Conservation (phyloP, 1,284 basidiomycete species). For the Xanthoconium separans region DNA sequence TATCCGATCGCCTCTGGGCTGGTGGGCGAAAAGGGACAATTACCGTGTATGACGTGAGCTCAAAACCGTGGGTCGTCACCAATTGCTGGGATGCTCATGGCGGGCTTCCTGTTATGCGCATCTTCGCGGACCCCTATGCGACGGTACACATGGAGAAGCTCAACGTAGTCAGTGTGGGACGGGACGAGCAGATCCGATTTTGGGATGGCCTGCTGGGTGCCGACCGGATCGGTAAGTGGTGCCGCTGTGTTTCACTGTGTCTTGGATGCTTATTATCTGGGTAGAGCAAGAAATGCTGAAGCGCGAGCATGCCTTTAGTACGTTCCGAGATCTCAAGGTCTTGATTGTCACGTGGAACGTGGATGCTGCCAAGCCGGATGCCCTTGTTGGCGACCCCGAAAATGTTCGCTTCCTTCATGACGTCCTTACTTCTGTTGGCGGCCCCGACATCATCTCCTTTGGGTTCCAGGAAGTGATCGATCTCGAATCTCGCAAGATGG, state of each 20-base stretch:
- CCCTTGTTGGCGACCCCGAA: conserved; percentile 58
- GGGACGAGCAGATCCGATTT: conserved; percentile 74
- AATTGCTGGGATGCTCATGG: conserved; percentile 91
- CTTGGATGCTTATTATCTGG: conserved; percentile 1
- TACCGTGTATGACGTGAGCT: conserved; percentile 74
- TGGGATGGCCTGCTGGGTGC: conserved; percentile 90
- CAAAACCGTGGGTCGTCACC: conserved; percentile 80
- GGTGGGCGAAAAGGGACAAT: conserved; percentile 83
- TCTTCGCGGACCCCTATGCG: conserved; percentile 73
- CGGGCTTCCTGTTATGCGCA: conserved; percentile 69
- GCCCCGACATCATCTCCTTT: conserved; percentile 89
- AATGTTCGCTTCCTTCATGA: conserved; percentile 76
- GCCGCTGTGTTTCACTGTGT: neutral
- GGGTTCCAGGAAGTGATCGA: conserved; percentile 97
- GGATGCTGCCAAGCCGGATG: conserved; percentile 82
- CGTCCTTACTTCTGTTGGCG: conserved; percentile 64
- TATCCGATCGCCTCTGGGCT: conserved; percentile 82
- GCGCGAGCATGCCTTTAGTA: conserved; percentile 76
- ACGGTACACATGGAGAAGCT: conserved; percentile 65
- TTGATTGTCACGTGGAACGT: conserved; percentile 95
- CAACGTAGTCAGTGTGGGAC: conserved; percentile 74
- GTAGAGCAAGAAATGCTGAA: conserved; percentile 75
- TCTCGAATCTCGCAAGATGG: conserved; percentile 87
- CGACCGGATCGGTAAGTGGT: conserved; percentile 80
- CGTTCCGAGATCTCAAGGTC: conserved; percentile 74